Base-by-base conservation (phyloP, 805 yeast genomes). In the Komagataella pastoris region DNA sequence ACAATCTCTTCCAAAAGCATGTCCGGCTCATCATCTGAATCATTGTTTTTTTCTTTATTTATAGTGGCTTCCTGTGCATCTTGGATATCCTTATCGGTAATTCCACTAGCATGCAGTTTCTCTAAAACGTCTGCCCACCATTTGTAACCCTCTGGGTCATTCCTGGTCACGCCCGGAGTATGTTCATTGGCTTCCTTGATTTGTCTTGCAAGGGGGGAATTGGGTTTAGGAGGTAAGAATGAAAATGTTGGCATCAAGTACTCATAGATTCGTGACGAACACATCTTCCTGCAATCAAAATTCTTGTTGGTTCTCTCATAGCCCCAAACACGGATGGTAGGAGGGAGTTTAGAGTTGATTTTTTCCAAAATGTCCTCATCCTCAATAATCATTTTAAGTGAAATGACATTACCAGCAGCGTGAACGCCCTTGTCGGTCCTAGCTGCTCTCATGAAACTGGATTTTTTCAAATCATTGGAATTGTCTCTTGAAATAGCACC, bases 361-460 rank as follows among this genome's bases (percentile, higher is more conserved):
- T 82, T 86, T 48, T 74, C 73, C 47, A 84, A 75, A 50, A 88
- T 76, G 51, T 88, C 83, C 12, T 74, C 79, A 60, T 90, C 96
- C 62, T 88, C 96, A 51, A 88, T 75, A 59, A 88, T 87, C 73
- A 90, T 68, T 64, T 90, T 90, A 58, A 85, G 71, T 14, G 95
- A 84, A 47, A 91, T 77, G 19, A 89, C 88, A 64, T 90, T 90
- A 24, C 97, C 97, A 2, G 97, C 96, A 10, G 98, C 97, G 67
- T 90, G 98, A 21, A 90, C 98, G 54, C 97, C 98, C 66, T 91
- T 91, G 66, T 90, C 98, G 3, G 91, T 85, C 69, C 91, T 75
- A 3, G 91, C 91, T 50, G 90, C 88, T 65, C 93, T 75, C 87
- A 82, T 83, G 62, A 91, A 86, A 0, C 93, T 89, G 51, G 81